Conservation (phyloP, 495 filamentous ascomycete genomes). For the Durotheca rogersii region DNA sequence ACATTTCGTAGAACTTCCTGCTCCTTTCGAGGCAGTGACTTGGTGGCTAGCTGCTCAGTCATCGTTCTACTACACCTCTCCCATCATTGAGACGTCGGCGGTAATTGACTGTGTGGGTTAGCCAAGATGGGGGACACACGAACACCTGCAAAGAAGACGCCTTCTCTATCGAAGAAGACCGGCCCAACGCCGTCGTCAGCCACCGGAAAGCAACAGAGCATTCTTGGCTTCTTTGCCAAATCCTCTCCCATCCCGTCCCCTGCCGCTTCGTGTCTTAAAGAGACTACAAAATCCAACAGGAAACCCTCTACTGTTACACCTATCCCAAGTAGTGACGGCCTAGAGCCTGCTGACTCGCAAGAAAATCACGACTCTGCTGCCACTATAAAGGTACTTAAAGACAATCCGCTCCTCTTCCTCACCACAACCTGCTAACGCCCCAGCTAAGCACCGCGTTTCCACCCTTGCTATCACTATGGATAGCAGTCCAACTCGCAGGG, state of each 20-base stretch:
- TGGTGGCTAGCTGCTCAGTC: too few relatives aligned
- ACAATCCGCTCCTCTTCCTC: slow-evolving; percentile 41
- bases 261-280: slow-evolving; percentile 37
- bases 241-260: slow-evolving; percentile 34
- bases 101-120: neutral
- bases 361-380: slow-evolving; percentile 47
- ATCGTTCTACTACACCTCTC: neutral
- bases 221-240: slow-evolving; percentile 85
- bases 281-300: slow-evolving; percentile 48
- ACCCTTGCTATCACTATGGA: slow-evolving; percentile 20
- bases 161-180: slow-evolving; percentile 43
- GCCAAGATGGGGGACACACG: slow-evolving; percentile 35
- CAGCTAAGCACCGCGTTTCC: slow-evolving; percentile 34
- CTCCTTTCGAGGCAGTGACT: too few relatives aligned
- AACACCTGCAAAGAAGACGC: slow-evolving; percentile 46
- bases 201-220: slow-evolving; percentile 71
- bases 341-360: slow-evolving; percentile 58
- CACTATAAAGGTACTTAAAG: slow-evolving; percentile 46
- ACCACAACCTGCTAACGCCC: slow-evolving; percentile 40
- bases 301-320: slow-evolving; percentile 61
- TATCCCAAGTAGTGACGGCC: slow-evolving; percentile 76
- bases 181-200: slow-evolving; percentile 30
- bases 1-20: too few relatives aligned
- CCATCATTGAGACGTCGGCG: neutral
- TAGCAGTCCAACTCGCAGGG: slow-evolving; percentile 65